Conservation (phyloP, 805 yeast genomes). For the Suhomyces faveliae region DNA sequence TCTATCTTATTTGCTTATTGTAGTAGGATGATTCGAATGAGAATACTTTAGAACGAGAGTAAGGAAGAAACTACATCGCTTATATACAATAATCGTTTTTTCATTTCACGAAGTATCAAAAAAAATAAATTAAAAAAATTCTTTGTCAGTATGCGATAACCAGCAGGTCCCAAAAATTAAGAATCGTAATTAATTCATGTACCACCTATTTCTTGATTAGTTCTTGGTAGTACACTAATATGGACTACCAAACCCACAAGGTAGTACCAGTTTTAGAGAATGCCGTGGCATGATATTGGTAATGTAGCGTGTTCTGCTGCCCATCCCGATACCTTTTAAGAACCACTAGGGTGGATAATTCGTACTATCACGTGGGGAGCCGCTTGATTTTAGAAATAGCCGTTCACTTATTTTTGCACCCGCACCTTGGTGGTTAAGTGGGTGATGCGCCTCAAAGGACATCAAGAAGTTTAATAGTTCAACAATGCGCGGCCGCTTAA, state of each 20-base stretch:
- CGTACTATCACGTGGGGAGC: background rate
- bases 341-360: background rate
- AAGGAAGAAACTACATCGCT: background rate
- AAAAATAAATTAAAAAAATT: background rate
- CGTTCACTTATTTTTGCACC: background rate
- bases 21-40: background rate
- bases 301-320: background rate
- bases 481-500: background rate
- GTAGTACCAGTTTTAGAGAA: background rate
- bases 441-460: background rate
- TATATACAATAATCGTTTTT: background rate
- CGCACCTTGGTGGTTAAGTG: conserved; percentile 1
- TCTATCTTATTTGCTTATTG: background rate
- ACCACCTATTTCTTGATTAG: background rate
- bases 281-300: background rate
- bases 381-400: background rate
- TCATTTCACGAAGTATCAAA: background rate
- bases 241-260: background rate
- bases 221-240: background rate
- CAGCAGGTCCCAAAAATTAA: background rate
- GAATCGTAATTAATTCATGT: background rate
- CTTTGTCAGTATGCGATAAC: background rate
- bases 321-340: background rate
- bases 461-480: too few relatives aligned
- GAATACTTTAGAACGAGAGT: background rate